These are phyloP conservation scores for Sporothrix brunneoviolacea DNA, from an alignment of 2,329 filamentous ascomycete species.

Conservation along the genomic window DNA sequence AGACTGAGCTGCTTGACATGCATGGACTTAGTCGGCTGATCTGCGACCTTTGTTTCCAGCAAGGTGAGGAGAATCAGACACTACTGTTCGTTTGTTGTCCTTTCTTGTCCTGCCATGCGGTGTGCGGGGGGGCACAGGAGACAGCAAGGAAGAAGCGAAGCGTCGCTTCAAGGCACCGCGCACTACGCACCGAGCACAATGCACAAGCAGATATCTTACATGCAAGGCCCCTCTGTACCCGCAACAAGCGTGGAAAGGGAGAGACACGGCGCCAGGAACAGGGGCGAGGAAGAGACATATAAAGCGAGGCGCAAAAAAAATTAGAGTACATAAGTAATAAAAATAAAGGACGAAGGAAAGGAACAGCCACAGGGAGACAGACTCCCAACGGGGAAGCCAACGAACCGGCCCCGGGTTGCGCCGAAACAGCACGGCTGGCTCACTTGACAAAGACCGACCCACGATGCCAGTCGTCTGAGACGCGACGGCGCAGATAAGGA, in stretches of 20 bases:
- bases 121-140: background rate
- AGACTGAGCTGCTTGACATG: background rate
- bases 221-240: background rate
- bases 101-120: background rate
- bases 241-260: constrained; percentile 2
- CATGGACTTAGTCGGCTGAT: constrained; percentile 10
- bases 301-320: background rate
- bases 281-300: background rate
- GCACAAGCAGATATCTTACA: background rate
- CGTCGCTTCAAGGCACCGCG: too few relatives aligned
- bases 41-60: background rate
- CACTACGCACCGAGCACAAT: too few relatives aligned
- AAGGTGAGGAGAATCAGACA: background rate
- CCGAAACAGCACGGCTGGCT: too few relatives aligned
- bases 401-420: too few relatives aligned
- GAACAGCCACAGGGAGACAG: background rate
- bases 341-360: background rate
- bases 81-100: background rate
- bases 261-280: background rate
- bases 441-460: too few relatives aligned
- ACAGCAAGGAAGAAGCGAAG: too few relatives aligned
- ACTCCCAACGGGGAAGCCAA: too few relatives aligned
- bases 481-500: background rate
- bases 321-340: background rate
- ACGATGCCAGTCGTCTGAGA: too few relatives aligned